Evolutionary conservation across 345 rosid species (phyloP), one percentile per base, ranked within the genome.

Genomic region (Zanthoxylum bungeanum): DNA sequence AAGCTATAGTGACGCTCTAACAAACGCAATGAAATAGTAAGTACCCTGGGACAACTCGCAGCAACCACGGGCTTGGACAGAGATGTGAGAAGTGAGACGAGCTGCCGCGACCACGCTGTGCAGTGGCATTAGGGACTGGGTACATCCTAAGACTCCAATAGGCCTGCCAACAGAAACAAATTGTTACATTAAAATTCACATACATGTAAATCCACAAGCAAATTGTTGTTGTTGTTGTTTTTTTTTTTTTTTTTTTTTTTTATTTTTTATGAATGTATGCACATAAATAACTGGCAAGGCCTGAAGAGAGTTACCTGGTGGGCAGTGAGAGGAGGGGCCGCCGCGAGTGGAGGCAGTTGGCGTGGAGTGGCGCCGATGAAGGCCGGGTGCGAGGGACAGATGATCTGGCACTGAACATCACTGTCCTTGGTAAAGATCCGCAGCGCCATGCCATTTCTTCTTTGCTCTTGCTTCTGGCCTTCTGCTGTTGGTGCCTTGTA

Each of bases 31-130:
- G 47, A 42, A 58, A 21, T 0, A 44, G 16, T 30, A 34, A 12
- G 56, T 70, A 79, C 82, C 82, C 42, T 75, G 82, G 69, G 82
- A 75, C 61, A 79, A 24, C 71, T 79, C 82, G 72, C 76, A 72
- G 21, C 50, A 79, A 33, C 76, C 68, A 21, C 82, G 82, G 62
- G 73, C 76, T 10, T 60, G 70, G 47, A 60, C 69, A 1, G 82
- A 66, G 33, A 79, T 66, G 67, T 73, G 77, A 30, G 78, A 73
- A 8, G 71, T 62, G 61, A 76, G 78, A 24, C 68, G 21, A 44
- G 80, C 25, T n/a, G 70, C 58, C 3, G 75, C 73, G 58, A 70
- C 44, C 73, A 57, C 47, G 75, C 80, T 70, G 57, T 73, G 69
- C 57, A 76, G 51, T 37, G 73, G 78, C 75, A 80, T 52, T n/a